Evolutionary conservation across 2,329 filamentous ascomycete genomes (phyloP).

Genomic region (Fonsecaea pugnacius): DNA sequence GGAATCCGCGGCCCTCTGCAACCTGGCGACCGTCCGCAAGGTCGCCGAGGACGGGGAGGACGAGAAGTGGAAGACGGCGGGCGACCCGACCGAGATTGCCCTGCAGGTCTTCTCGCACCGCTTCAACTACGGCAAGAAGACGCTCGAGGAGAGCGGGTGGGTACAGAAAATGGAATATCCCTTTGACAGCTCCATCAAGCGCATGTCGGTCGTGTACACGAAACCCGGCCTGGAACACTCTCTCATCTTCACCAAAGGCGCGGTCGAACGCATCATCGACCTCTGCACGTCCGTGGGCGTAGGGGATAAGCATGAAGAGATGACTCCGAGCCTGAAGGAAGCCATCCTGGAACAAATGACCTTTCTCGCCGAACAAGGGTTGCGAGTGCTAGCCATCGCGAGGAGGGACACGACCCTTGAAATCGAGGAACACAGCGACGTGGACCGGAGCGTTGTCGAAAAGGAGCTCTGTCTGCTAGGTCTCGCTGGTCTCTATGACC

Average conservation of each 20-base stretch:
- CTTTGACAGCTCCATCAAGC: constrained; percentile 68
- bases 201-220: constrained; percentile 67
- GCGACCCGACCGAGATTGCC: constrained; percentile 70
- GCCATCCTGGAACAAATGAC: constrained; percentile 61
- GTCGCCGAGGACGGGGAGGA: constrained; percentile 42
- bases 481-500: constrained; percentile 65
- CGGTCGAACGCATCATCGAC: constrained; percentile 64
- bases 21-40: constrained; percentile 57
- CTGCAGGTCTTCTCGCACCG: constrained; percentile 68
- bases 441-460: constrained; percentile 57
- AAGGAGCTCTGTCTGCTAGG: constrained; percentile 61
- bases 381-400: constrained; percentile 65
- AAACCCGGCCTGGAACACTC: constrained; percentile 39
- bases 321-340: constrained; percentile 49
- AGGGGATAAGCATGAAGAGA: constrained; percentile 39
- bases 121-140: constrained; percentile 57
- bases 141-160: constrained; percentile 51
- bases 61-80: constrained; percentile 60
- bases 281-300: constrained; percentile 51
- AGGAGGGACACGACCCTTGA: constrained; percentile 41
- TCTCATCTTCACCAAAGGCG: constrained; percentile 64
- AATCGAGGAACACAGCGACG: constrained; percentile 40
- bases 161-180: constrained; percentile 65
- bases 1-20: constrained; percentile 60
- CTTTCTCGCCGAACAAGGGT: constrained; percentile 60